A percentile compares a stretch with the other conserved stretches of the same genome.
Evolutionary conservation across 2,329 filamentous ascomycete species (phyloP).

Genomic region (Helotiales sp.): DNA sequence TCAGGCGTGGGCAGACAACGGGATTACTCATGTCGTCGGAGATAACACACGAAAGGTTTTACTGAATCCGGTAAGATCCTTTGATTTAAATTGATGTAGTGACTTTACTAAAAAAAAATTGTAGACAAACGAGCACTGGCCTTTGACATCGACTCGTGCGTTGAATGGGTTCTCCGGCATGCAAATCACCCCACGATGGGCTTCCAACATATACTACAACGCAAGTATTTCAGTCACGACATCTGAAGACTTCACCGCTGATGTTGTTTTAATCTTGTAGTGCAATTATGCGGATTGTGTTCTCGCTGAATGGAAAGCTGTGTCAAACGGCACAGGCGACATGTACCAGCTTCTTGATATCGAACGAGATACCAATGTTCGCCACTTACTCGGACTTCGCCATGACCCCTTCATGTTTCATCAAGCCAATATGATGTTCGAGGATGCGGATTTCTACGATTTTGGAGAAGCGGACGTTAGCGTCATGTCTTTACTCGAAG

Average conservation of each 20-base stretch:
- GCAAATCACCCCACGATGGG: conserved; percentile 63
- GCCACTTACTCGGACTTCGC: conserved; percentile 59
- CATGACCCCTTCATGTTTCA: conserved; percentile 53
- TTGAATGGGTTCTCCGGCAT: conserved; percentile 60
- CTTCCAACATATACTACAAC: conserved; percentile 68
- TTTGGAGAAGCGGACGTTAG: background rate
- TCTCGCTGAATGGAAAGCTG: conserved; percentile 63
- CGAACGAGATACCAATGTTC: conserved; percentile 58
- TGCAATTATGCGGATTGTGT: conserved; percentile 63
- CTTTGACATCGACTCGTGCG: conserved; percentile 56
- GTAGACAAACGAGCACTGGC: conserved; percentile 52
- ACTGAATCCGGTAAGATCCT: conserved; percentile 46
- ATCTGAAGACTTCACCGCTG: background rate
- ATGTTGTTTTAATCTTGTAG: conserved; percentile 44
- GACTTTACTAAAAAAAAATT: background rate
- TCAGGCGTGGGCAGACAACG: conserved; percentile 61
- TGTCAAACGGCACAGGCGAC: conserved; percentile 58
- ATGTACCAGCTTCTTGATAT: conserved; percentile 57
- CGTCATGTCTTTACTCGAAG: conserved; percentile 10
- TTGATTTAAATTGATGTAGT: background rate
- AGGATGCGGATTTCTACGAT: conserved; percentile 45
- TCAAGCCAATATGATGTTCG: conserved; percentile 63
- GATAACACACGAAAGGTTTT: conserved; percentile 64
- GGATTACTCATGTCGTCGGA: conserved; percentile 64
- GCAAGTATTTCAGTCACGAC: conserved; percentile 43